A percentile compares a stretch with the other conserved stretches of the same genome.
These are phyloP conservation scores for Fusarium sp. DNA, from an alignment of 2,329 filamentous ascomycete genomes.

Conservation along the genomic window DNA sequence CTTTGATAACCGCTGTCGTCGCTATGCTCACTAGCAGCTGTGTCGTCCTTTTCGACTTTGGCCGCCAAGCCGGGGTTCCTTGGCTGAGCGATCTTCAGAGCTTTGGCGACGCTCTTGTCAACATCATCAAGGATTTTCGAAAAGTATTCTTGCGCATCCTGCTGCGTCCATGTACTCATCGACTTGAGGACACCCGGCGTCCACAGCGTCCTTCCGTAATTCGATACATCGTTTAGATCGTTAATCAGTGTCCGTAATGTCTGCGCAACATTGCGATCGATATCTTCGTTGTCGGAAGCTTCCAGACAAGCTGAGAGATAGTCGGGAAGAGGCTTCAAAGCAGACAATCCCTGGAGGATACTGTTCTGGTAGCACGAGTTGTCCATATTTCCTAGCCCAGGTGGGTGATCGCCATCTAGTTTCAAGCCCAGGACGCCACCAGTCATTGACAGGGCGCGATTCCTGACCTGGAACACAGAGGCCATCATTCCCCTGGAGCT, in stretches of 20 bases:
- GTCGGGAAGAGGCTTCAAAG: constrained; percentile 74
- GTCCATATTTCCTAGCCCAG: constrained; percentile 88
- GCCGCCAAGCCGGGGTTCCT: constrained; percentile 54
- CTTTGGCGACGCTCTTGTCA: constrained; percentile 77
- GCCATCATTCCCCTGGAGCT: constrained; percentile 64
- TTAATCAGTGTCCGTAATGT: constrained; percentile 73
- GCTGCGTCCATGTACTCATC: constrained; percentile 95
- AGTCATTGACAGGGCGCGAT: constrained; percentile 66
- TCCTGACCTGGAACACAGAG: constrained; percentile 68
- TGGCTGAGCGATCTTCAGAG: constrained; percentile 47
- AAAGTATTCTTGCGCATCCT: constrained; percentile 98
- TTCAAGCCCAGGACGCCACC: constrained; percentile 56
- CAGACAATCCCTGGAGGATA: constrained; percentile 85
- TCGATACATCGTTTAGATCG: constrained; percentile 75
- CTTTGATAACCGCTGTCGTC: constrained; percentile 70
- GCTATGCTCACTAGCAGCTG: constrained; percentile 60
- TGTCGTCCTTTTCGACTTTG: constrained; percentile 55
- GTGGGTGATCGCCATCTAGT: constrained; percentile 59
- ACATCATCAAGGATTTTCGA: constrained; percentile 88
- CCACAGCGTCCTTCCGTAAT: constrained; percentile 84
- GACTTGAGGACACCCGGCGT: constrained; percentile 85
- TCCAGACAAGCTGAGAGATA: constrained; percentile 68
- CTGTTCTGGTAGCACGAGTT: constrained; percentile 99
- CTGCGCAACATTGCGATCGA: constrained; percentile 54
- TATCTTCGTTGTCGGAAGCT: constrained; percentile 41